These are phyloP conservation scores for Botrytis elliptica DNA, from an alignment of 2,329 filamentous ascomycete species.

Conservation along the genomic window DNA sequence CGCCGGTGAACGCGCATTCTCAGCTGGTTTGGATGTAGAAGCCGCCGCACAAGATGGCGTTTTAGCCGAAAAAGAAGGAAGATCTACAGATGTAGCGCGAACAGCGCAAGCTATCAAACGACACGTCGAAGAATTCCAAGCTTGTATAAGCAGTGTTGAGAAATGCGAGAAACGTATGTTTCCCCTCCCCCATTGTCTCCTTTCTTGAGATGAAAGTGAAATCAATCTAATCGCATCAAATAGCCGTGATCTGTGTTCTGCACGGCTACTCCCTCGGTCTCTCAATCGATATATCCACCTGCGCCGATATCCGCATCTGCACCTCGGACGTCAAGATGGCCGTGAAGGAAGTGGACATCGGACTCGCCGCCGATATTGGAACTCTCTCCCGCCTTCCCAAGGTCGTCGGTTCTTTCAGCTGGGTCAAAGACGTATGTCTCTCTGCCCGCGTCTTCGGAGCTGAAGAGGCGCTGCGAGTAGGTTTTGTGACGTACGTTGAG, in stretches of 20 bases:
- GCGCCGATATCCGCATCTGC: constrained; percentile 69
- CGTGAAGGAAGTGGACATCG: constrained; percentile 82
- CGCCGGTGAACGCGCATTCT: constrained; percentile 81
- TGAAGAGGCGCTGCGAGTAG: constrained; percentile 66
- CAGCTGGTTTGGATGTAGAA: constrained; percentile 79
- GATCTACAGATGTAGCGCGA: constrained; percentile 58
- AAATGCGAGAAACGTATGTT: constrained; percentile 80
- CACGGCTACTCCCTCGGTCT: constrained; percentile 78
- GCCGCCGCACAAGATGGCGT: constrained; percentile 58
- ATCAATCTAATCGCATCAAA: neutral
- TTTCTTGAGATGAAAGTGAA: neutral
- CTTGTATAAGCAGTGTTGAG: constrained; percentile 72
- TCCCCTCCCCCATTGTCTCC: neutral
- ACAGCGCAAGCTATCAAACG: constrained; percentile 61
- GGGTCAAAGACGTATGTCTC: constrained; percentile 77
- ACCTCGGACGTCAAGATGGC: constrained; percentile 59
- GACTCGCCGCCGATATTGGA: constrained; percentile 76
- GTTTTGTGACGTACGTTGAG: constrained; percentile 67
- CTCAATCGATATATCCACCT: constrained; percentile 70
- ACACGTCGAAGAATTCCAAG: constrained; percentile 78
- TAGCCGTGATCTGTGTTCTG: constrained; percentile 77
- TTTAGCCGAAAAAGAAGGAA: constrained; percentile 37
- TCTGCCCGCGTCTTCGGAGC: constrained; percentile 68
- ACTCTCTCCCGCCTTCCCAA: constrained; percentile 73
- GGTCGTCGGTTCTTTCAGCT: constrained; percentile 66